Conservation (phyloP, 495 filamentous ascomycete species). For the Peziza echinospora region DNA sequence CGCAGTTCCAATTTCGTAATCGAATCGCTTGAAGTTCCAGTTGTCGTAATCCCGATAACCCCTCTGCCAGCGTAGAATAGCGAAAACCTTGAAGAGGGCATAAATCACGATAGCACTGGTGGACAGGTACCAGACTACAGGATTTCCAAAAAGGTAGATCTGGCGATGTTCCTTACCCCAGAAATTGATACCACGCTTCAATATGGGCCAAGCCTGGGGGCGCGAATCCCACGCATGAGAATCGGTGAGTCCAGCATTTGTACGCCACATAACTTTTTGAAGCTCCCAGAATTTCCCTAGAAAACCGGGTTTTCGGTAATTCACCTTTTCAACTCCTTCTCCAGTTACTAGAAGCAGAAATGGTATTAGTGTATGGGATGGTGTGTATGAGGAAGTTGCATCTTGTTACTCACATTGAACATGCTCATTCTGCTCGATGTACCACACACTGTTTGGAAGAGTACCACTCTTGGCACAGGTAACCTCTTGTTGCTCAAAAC, state of each 20-base stretch:
- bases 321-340: conserved; percentile 65
- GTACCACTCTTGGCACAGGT: conserved; percentile 88
- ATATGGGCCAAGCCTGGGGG: conserved; percentile 77
- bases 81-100: conserved; percentile 60
- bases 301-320: conserved; percentile 87
- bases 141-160: conserved; percentile 91
- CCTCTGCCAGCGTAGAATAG: conserved; percentile 84
- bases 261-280: conserved; percentile 99
- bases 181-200: conserved; percentile 95
- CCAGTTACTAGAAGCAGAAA: conserved; percentile 32
- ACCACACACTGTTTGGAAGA: conserved; percentile 91
- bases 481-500: conserved; percentile 90
- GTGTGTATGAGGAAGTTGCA: not conserved
- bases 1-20: conserved; percentile 81
- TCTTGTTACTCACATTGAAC: conserved; percentile 28
- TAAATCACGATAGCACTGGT: conserved; percentile 65
- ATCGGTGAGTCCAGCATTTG: conserved; percentile 88
- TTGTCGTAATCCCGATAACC: conserved; percentile 67
- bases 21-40: conserved; percentile 75
- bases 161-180: conserved; percentile 90
- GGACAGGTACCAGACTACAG: conserved; percentile 81
- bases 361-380: not conserved
- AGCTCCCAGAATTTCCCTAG: conserved; percentile 97
- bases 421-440: conserved; percentile 75
- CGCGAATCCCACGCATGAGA: conserved; percentile 97